A percentile compares a stretch with the other conserved stretches of the same genome.
Evolutionary conservation across 2,329 filamentous ascomycete species (phyloP).

Genomic region (Aspergillus quadrilineatus): DNA sequence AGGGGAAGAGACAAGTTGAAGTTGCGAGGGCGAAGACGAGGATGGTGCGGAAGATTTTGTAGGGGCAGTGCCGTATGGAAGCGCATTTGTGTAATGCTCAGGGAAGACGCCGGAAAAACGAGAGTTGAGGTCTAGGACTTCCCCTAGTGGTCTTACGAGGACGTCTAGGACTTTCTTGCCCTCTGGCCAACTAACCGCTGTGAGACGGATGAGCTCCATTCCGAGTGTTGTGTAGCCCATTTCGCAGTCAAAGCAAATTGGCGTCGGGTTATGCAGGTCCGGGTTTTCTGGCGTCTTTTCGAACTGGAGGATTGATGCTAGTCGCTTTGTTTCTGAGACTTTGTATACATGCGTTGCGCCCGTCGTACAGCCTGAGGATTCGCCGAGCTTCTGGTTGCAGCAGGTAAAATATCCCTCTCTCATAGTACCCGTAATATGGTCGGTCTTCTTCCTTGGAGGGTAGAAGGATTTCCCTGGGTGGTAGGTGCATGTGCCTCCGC

Average conservation of each 20-base stretch:
- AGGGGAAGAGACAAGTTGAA: slow-evolving; percentile 76
- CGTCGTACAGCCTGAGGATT: slow-evolving; percentile 71
- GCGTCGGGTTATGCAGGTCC: slow-evolving; percentile 31
- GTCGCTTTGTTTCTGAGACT: slow-evolving; percentile 68
- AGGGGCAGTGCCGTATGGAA: slow-evolving; percentile 48
- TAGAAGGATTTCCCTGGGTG: slow-evolving; percentile 73
- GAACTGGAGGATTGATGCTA: slow-evolving; percentile 79
- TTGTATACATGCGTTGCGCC: slow-evolving; percentile 83
- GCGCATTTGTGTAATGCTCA: slow-evolving; percentile 70
- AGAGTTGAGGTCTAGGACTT: slow-evolving; percentile 86
- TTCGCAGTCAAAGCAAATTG: slow-evolving; percentile 89
- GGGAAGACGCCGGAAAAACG: slow-evolving; percentile 84
- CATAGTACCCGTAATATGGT: slow-evolving; percentile 54
- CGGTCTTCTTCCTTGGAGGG: slow-evolving; percentile 54
- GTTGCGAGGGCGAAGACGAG: slow-evolving; percentile 34
- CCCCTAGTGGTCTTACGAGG: slow-evolving; percentile 78
- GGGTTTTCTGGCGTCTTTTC: slow-evolving; percentile 63
- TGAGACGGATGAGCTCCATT: slow-evolving; percentile 84
- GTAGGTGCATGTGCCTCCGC: slow-evolving; percentile 74
- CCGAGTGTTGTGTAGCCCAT: slow-evolving; percentile 94
- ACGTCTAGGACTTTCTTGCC: slow-evolving; percentile 76
- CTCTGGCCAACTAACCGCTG: slow-evolving; percentile 81
- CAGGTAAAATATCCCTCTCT: slow-evolving; percentile 69
- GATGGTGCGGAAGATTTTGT: slow-evolving; percentile 21
- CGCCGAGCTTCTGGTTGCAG: slow-evolving; percentile 72